A percentile compares a stretch with the other conserved stretches of the same genome.
Evolutionary conservation across 352 stramenopile genomes (phyloP).

Genomic region (Phytopythium aichiense): DNA sequence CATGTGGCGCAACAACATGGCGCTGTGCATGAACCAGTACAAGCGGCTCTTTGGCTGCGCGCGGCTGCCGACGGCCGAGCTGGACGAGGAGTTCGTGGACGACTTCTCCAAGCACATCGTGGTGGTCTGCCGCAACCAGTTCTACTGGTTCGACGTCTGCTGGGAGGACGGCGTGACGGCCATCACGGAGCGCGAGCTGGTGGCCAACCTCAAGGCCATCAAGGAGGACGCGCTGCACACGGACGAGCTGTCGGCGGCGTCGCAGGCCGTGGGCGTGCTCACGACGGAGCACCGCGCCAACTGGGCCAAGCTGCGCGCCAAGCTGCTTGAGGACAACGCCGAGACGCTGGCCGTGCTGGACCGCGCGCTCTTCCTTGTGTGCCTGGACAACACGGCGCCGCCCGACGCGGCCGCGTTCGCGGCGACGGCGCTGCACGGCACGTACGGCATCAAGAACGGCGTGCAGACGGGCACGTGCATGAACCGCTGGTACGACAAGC

Average conservation of each 20-base stretch:
- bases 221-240: conserved; percentile 73
- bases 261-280: conserved; percentile 86
- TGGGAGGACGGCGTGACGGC: conserved; percentile 83
- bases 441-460: conserved; percentile 80
- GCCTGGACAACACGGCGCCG: conserved; percentile 91
- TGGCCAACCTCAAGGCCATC: conserved; percentile 90
- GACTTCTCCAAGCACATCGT: conserved; percentile 89
- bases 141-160: conserved; percentile 95
- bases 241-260: conserved; percentile 47
- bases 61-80: conserved; percentile 70
- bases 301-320: conserved; percentile 86
- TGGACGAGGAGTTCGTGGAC: conserved; percentile 82
- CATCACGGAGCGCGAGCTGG: conserved; percentile 89
- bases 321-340: conserved; percentile 72
- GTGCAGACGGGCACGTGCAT: conserved; percentile 91
- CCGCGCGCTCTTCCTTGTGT: conserved; percentile 93
- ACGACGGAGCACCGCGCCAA: conserved; percentile 88
- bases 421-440: conserved; percentile 90
- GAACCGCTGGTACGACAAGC: conserved; percentile 98
- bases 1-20: conserved; percentile 77
- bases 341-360: conserved; percentile 89
- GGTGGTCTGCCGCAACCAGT: conserved; percentile 91
- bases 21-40: conserved; percentile 97
- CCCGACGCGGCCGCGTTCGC: conserved; percentile 70
- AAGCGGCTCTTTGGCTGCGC: conserved; percentile 87